A percentile compares a stretch with the other conserved stretches of the same genome.
These are phyloP conservation scores for Neolentinus lepideus DNA, from an alignment of 1,284 basidiomycete species.

Conservation along the genomic window DNA sequence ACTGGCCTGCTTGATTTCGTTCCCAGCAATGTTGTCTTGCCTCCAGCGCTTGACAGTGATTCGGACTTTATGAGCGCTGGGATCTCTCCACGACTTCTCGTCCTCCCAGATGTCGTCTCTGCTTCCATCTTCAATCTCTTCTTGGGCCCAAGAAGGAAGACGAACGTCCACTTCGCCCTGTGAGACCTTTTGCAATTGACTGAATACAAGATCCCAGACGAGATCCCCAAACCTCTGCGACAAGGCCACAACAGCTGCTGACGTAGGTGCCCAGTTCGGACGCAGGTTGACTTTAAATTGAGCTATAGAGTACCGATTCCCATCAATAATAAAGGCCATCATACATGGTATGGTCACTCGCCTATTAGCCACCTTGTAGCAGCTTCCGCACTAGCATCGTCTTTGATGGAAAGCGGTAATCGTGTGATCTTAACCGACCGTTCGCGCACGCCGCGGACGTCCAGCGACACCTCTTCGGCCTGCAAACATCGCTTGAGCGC, in stretches of 20 bases:
- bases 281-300: constrained; percentile 90
- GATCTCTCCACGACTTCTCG: constrained; percentile 69
- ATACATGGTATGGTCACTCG: constrained; percentile 19
- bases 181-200: constrained; percentile 39
- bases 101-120: constrained; percentile 49
- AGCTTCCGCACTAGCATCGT: constrained; percentile 45
- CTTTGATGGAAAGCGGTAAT: constrained; percentile 47
- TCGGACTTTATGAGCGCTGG: constrained; percentile 58
- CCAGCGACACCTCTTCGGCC: constrained; percentile 69
- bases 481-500: constrained; percentile 60
- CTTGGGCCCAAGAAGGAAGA: constrained; percentile 17
- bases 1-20: constrained; percentile 14
- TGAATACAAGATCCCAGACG: constrained; percentile 70
- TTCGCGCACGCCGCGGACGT: constrained; percentile 77
- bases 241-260: constrained; percentile 57
- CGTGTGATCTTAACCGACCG: constrained; percentile 68
- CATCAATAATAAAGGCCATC: neutral
- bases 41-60: constrained; percentile 37
- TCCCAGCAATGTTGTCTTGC: constrained; percentile 17
- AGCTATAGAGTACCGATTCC: constrained; percentile 31
- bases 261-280: constrained; percentile 83
- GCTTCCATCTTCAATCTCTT: constrained; percentile 15
- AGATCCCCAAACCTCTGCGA: constrained; percentile 54
- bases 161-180: constrained; percentile 9
- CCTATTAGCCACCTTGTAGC: constrained; percentile 62